Base-by-base conservation (phyloP, 495 filamentous ascomycete genomes). In the Penicilliopsis zonata region DNA sequence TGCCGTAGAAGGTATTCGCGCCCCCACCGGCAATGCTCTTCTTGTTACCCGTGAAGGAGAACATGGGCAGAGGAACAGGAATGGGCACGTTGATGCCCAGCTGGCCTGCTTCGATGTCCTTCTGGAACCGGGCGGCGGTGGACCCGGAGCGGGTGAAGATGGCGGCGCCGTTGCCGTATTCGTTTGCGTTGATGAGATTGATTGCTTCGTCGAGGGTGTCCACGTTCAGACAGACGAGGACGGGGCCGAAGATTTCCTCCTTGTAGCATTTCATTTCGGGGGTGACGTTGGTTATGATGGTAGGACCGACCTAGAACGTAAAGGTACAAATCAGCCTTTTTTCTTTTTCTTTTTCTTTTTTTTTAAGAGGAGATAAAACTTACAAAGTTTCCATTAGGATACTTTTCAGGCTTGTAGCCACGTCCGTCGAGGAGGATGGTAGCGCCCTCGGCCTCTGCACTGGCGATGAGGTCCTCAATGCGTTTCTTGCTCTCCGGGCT, bases 41-140 rank as follows among this genome's bases (percentile, higher is more conserved):
- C 78, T 98, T 98, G 61, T 96, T 98, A 33, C 90, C 90, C 13
- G 90, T 98, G 63, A 98, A 98, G 32, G 74, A 82, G 62, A 95
- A 98, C 82, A 95, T 92, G 46, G 88, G 83, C 23, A 92, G 65
- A 10, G 90, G 88, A 3, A 94, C 87, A 2, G 75, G 77, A 36
- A 88, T 87, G 15, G 83, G 83, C 13, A 87, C 66, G 40, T 72
- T 72, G 43, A 74, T 61, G 13, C 70, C 70, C 3, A 74, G 44
- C 48, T 74, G 70, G 18, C 70, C 70, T 26, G 67, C 69, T 37
- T 73, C 68, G 33, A 70, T 61, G 28, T 80, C 69, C 50, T 72
- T 72, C 53, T 77, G 75, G 65, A 80, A 81, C 15, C 57, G 54
- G 8, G 63, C 63, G 29, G 76, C 76, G 4, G 72, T 77, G 18